Evolutionary conservation across 345 rosid genomes (phyloP), one percentile per base, ranked within the genome.

Genomic region (Orychophragmus violaceus): DNA sequence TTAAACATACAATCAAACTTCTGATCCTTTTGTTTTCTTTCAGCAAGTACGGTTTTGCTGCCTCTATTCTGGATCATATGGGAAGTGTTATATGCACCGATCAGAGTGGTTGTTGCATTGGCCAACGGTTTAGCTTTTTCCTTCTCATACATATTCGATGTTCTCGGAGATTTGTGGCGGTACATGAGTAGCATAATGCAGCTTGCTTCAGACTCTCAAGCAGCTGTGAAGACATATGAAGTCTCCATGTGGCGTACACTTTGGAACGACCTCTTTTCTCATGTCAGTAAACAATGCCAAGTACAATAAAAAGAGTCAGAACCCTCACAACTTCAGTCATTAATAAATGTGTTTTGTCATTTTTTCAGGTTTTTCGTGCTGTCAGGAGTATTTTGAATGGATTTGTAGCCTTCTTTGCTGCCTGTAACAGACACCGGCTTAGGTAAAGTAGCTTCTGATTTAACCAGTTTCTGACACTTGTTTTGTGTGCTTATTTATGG

Each of bases 371-470:
- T 55, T 95, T 91, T 44, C 96, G 91, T 69, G 96, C 98, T 25
- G 78, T 95, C 12, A 89, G 85, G 80, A 87, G 95, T 57, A 95
- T 95, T 78, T 67, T 91, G 68, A 79, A 95, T 69, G 99, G 99
- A 39, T 82, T 89, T 64, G 87, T 86, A 27, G 99, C 90, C 53
- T 87, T 87, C 83, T 91, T 91, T 67, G 68, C 85, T 27, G 85
- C 96, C 14, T 95, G 99, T 83, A 91, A 95, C 80, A 82, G 97
- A 75, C 99, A 95, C 80, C 97, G 98, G 51, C 96, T 95, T 36
- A 89, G 99, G 99, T 95, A 76, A 67, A 44, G 21, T 24, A 11
- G 62, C 7, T 42, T 46, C 2, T 28, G 5, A n/a, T 44, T 10
- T 50, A 16, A 52, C 42, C 28, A 16, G 51, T 17, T 59, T 33